Evolutionary conservation across 2,329 filamentous ascomycete species (phyloP).

Genomic region (Aureobasidium melanogenum): DNA sequence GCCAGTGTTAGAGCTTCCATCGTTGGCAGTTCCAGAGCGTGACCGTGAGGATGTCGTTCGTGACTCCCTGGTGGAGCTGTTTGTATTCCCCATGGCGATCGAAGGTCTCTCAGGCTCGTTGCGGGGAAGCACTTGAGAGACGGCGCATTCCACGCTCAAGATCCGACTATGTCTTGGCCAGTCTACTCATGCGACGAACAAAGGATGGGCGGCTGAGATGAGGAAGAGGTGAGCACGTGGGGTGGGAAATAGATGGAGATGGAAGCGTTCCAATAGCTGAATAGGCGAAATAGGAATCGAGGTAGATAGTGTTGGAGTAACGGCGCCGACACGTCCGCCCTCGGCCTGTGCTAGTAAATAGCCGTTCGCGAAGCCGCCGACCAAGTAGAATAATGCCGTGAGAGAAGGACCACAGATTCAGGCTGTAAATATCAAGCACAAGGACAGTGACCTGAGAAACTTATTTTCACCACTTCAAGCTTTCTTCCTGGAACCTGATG

Average conservation of each 20-base stretch:
- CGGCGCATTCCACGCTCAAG: slow-evolving; percentile 13
- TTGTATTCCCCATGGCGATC: slow-evolving; percentile 21
- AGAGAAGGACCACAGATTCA: background rate
- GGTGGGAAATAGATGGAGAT: background rate
- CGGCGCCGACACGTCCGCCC: slow-evolving; percentile 3
- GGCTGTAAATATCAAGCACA: background rate
- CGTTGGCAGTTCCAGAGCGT: slow-evolving; percentile 26
- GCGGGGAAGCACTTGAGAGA: slow-evolving; percentile 11
- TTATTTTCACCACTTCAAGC: background rate
- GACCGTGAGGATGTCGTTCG: slow-evolving; percentile 25
- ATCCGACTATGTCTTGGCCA: background rate
- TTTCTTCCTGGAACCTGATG: background rate
- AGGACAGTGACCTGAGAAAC: background rate
- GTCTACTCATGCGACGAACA: background rate
- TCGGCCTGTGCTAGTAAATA: background rate
- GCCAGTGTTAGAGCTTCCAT: slow-evolving; percentile 20
- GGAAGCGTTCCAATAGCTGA: background rate
- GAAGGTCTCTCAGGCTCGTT: slow-evolving; percentile 9
- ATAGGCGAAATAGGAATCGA: background rate
- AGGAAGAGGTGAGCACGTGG: background rate
- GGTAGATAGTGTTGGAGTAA: background rate
- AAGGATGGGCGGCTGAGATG: background rate
- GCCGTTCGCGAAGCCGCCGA: background rate
- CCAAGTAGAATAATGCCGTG: background rate
- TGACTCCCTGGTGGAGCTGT: slow-evolving; percentile 40